A percentile compares a stretch with the other conserved stretches of the same genome.
phyloP scores from a whole-genome alignment of 257 asterid species.

The Nyctanthes arbortristis region DNA sequence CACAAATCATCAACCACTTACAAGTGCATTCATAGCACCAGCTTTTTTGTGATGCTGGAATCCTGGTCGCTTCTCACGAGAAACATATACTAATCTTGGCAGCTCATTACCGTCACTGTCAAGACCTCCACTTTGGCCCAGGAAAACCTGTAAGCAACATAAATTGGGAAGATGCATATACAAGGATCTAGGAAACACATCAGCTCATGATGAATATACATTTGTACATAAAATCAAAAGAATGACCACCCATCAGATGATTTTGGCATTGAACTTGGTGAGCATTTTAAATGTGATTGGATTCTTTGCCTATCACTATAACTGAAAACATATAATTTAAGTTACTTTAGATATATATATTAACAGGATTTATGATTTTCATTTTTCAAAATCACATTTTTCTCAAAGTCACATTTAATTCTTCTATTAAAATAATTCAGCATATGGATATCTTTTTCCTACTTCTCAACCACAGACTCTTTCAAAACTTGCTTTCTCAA shows the following conservation, averaged over 20 bases:
- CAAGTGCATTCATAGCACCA: conserved; percentile 98
- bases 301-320: neutral
- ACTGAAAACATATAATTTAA: neutral
- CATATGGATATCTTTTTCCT: no score
- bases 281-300: neutral
- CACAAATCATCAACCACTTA: conserved; percentile 43
- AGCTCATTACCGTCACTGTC: conserved; percentile 95
- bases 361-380: no score
- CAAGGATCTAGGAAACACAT: conserved; percentile 8
- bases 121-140: conserved; percentile 98
- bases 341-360: neutral
- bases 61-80: conserved; percentile 99
- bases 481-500: no score
- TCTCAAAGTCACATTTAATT: no score
- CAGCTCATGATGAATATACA: neutral
- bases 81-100: conserved; percentile 90
- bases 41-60: conserved; percentile 98
- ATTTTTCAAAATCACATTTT: no score
- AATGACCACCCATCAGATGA: neutral
- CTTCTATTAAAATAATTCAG: no score
- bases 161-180: conserved; percentile 13
- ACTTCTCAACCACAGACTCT: no score
- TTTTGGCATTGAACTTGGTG: no score
- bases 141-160: conserved; percentile 67
- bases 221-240: conserved; percentile 5